A percentile compares a stretch with the other conserved stretches of the same genome.
These are phyloP conservation scores for Aspergillus alliaceus DNA, from an alignment of 2,329 filamentous ascomycete genomes.

Conservation along the genomic window DNA sequence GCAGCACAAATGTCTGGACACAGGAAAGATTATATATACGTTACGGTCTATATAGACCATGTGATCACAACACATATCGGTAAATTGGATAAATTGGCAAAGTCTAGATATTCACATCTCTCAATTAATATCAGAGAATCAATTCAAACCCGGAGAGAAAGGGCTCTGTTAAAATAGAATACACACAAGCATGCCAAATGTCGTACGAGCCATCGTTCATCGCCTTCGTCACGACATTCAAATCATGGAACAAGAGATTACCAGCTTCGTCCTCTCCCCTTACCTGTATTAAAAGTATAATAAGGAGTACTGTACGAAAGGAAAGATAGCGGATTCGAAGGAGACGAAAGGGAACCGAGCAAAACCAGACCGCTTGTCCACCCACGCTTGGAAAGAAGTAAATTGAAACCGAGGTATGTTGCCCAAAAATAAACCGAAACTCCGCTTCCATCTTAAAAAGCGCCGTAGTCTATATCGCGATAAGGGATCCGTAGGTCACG, in stretches of 20 bases:
- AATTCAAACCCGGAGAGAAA: neutral
- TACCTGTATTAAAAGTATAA: neutral
- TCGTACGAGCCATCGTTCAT: slow-evolving; percentile 2
- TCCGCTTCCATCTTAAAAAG: slow-evolving; percentile 19
- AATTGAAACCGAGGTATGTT: slow-evolving; percentile 5
- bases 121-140: neutral
- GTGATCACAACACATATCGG: no score
- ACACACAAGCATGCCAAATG: slow-evolving; percentile 6
- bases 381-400: slow-evolving; percentile 13
- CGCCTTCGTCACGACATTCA: slow-evolving; percentile 12
- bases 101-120: neutral
- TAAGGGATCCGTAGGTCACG: slow-evolving; percentile 9
- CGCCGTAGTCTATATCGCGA: slow-evolving; percentile 23
- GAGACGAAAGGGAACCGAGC: slow-evolving; percentile 4
- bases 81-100: no score
- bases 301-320: neutral
- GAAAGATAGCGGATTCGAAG: neutral
- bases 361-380: slow-evolving; percentile 12
- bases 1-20: no score
- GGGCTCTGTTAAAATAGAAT: neutral
- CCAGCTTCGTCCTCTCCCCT: neutral
- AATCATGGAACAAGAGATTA: slow-evolving; percentile 1
- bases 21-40: no score
- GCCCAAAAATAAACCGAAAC: slow-evolving; percentile 15
- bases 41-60: no score